Evolutionary conservation across 225 moss, liverwort and hornwort genomes (phyloP).

Genomic region (Anthoceros angustus): DNA sequence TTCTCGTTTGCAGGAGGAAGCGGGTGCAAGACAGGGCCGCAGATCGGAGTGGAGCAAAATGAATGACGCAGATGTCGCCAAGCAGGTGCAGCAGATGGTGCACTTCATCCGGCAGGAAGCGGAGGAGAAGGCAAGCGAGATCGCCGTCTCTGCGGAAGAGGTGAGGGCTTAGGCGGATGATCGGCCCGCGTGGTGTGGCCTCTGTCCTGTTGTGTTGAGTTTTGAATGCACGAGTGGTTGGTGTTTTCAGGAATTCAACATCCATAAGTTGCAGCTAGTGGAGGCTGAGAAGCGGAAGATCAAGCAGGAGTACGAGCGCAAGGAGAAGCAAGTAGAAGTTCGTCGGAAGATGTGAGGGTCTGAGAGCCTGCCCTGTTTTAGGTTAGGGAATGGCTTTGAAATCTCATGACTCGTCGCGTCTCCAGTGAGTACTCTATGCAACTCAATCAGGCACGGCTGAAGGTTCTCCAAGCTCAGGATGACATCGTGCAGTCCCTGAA

Average conservation of each 20-base stretch:
- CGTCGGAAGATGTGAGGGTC: slow-evolving; percentile 47
- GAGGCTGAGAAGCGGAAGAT: slow-evolving; percentile 64
- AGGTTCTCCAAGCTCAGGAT: slow-evolving; percentile 64
- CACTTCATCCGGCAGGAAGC: slow-evolving; percentile 84
- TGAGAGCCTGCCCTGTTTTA: neutral
- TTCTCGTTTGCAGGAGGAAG: neutral
- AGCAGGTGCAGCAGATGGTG: slow-evolving; percentile 92
- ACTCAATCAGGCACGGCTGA: slow-evolving; percentile 45
- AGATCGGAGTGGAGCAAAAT: slow-evolving; percentile 22
- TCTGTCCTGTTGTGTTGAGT: neutral
- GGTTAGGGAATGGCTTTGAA: neutral
- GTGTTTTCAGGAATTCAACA: slow-evolving; percentile 53
- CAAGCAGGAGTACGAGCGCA: slow-evolving; percentile 43
- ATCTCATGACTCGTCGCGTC: neutral
- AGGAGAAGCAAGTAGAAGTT: slow-evolving; percentile 48
- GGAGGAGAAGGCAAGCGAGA: slow-evolving; percentile 85
- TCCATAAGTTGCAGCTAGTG: slow-evolving; percentile 54
- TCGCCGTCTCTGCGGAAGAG: slow-evolving; percentile 52
- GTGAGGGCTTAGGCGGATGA: slow-evolving; percentile 12
- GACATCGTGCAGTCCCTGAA: slow-evolving; percentile 52
- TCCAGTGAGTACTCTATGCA: slow-evolving; percentile 56
- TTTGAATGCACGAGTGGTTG: neutral
- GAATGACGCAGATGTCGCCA: slow-evolving; percentile 57
- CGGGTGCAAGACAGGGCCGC: neutral
- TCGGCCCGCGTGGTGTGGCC: neutral